Conservation (phyloP, 1,284 basidiomycete species). For the Fomitopsis palustris region DNA sequence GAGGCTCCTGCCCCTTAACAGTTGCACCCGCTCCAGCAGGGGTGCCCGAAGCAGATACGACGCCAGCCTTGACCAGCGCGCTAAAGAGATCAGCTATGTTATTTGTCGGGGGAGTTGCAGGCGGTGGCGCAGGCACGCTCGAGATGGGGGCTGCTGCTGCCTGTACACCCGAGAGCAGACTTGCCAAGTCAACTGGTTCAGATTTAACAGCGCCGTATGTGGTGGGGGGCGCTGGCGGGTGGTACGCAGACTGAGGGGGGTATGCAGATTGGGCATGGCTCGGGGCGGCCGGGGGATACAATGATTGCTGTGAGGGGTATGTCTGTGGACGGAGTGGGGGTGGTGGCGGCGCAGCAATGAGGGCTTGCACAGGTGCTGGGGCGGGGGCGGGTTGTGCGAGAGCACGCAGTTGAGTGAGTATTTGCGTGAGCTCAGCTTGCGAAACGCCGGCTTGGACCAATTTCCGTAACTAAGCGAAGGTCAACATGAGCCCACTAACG, state of each 20-base stretch:
- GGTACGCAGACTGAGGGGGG: conserved; percentile 26
- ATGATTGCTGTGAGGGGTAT: conserved; percentile 14
- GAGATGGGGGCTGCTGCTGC: conserved; percentile 22
- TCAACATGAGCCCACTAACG: conserved; percentile 6
- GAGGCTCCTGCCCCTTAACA: conserved; percentile 34
- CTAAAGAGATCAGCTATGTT: conserved; percentile 61
- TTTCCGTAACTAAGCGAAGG: conserved; percentile 56
- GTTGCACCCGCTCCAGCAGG: conserved; percentile 47
- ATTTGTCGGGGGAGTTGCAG: conserved; percentile 22
- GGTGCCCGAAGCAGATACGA: conserved; percentile 55
- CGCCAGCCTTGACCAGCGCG: conserved; percentile 69
- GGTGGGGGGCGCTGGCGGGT: background rate
- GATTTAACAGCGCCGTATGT: conserved; percentile 18
- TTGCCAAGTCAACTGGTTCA: conserved; percentile 26
- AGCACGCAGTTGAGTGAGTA: conserved; percentile 71
- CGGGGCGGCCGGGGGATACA: conserved; percentile 14
- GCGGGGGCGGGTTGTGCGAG: conserved; percentile 49
- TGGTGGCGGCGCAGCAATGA: conserved; percentile 10
- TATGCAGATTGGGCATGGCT: conserved; percentile 24
- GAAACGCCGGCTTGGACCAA: conserved; percentile 80
- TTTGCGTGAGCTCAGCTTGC: conserved; percentile 76
- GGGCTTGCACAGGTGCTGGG: conserved; percentile 26
- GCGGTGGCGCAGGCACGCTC: conserved; percentile 26
- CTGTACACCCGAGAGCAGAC: conserved; percentile 16
- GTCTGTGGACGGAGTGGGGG: conserved; percentile 4